A percentile compares a stretch with the other conserved stretches of the same genome.
These are phyloP conservation scores for Phanerodontia chrysosporium DNA, from an alignment of 768 basidiomycete genomes.

Conservation along the genomic window DNA sequence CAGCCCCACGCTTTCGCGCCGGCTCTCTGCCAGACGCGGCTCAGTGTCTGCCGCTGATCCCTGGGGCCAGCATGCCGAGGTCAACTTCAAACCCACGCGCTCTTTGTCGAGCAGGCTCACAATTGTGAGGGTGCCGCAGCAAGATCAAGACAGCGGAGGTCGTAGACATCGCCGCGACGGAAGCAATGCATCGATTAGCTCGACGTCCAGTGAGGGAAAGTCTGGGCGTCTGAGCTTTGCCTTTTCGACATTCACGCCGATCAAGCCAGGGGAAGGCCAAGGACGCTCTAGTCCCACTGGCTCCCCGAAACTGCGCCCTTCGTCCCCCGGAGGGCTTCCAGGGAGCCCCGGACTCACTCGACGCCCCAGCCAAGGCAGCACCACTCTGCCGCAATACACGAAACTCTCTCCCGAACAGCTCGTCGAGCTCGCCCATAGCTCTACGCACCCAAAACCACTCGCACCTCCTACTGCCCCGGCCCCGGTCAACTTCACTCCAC, in stretches of 20 bases:
- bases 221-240: constrained; percentile 54
- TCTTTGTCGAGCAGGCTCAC: constrained; percentile 63
- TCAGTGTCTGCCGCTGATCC: constrained; percentile 70
- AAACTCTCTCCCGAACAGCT: constrained; percentile 70
- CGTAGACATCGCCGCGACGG: constrained; percentile 28
- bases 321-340: constrained; percentile 36
- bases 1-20: constrained; percentile 22
- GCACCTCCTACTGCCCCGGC: constrained; percentile 20
- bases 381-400: constrained; percentile 33
- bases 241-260: constrained; percentile 55
- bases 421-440: constrained; percentile 64
- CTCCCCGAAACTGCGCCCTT: constrained; percentile 30
- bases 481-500: constrained; percentile 63
- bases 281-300: constrained; percentile 30
- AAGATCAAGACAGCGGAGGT: constrained; percentile 30
- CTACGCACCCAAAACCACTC: constrained; percentile 41
- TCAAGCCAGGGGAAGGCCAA: constrained; percentile 21
- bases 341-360: constrained; percentile 4
- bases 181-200: constrained; percentile 26
- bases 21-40: constrained; percentile 57
- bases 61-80: constrained; percentile 47
- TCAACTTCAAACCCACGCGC: constrained; percentile 51
- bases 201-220: constrained; percentile 25
- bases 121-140: constrained; percentile 60
- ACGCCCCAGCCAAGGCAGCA: constrained; percentile 44